Base-by-base conservation (phyloP, 192 early-diverging fungal genomes). In the Fimicolochytrium jonesii region DNA sequence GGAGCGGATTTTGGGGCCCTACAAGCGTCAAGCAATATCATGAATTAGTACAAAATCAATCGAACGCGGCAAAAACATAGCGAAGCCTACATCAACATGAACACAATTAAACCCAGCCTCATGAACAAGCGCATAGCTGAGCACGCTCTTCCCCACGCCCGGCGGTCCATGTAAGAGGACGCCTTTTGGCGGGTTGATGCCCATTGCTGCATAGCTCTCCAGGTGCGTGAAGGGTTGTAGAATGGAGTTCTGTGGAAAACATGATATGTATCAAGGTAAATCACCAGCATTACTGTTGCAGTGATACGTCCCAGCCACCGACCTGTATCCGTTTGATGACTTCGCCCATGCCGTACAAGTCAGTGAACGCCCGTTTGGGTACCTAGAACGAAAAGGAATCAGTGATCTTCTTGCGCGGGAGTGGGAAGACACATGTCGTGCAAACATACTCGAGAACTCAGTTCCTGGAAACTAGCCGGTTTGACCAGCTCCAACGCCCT, bases 91-190 rank as follows among this genome's bases (percentile, higher is more conserved):
- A 59, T 92, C 92, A 1, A 93, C 88, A 56, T 87, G 78, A 67
- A 97, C 87, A 59, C 87, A 88, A 47, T 90, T 90, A 59, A 94
- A 80, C 6, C 88, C 90, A 15, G 86, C 59, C 70, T 90, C 90
- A 18, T 82, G 69, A 3, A 90, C 86, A 18, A 96, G 46, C 0
- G 93, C 92, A 67, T 84, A 91, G 56, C 88, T 90, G 1, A 98
- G 77, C 77, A 84, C 83, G 3, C 94, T 91, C 60, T 98, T 98
- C 5, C 94, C 95, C 3, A 88, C 84, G 9, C 95, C 95, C 0
- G 92, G 75, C 6, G 93, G 93, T 0, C 95, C 95, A 64, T 95
- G 79, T 18, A 98, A 70, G 17, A 96, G 68, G 7, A 93, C 78
- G 25, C 94, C 94, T 31, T 81, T 76, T 0, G 92, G 92, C 2